phyloP scores from a whole-genome alignment of 306 rosid species.

The Medicago lupulina region DNA sequence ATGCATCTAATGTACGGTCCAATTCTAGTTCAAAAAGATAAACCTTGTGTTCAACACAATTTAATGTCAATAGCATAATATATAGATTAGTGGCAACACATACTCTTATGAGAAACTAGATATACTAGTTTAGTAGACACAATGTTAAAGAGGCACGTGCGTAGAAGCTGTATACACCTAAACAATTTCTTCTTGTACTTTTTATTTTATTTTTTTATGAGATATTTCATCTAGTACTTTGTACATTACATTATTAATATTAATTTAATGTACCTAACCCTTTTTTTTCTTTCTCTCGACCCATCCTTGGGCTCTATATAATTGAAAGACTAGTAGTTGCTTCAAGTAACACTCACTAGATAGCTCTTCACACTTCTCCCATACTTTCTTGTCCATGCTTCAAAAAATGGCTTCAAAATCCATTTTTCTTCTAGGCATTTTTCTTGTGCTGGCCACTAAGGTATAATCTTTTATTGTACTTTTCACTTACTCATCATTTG shows the following conservation, averaged over 20 bases:
- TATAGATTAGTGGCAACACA: conserved; percentile 23
- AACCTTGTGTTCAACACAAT: not conserved
- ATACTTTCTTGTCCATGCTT: conserved; percentile 1
- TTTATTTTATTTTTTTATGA: too few relatives aligned
- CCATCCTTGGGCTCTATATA: conserved; percentile 50
- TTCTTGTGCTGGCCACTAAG: conserved; percentile 51
- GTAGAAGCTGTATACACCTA: conserved; percentile 9
- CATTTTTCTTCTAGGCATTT: conserved; percentile 49
- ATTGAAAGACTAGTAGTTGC: not conserved
- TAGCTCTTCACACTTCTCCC: conserved; percentile 13
- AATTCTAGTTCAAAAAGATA: not conserved
- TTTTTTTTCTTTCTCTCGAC: conserved; percentile 9
- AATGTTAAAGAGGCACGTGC: conserved; percentile 14
- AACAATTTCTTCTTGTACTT: not conserved
- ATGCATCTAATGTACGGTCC: not conserved
- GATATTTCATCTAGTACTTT: too few relatives aligned
- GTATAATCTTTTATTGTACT: conserved; percentile 33
- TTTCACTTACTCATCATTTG: conserved; percentile 20
- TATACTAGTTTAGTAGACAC: not conserved
- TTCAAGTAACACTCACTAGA: conserved; percentile 19
- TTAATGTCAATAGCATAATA: not conserved
- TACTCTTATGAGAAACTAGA: not conserved
- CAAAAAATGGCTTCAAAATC: conserved; percentile 57
- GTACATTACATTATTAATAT: conserved; percentile 1
- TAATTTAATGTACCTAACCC: conserved; percentile 5